Percentiles rank a stretch among this genome's conserved stretches.
phyloP scores from a whole-genome alignment of 2,329 filamentous ascomycete genomes.

The Blastomyces gilchristii region DNA sequence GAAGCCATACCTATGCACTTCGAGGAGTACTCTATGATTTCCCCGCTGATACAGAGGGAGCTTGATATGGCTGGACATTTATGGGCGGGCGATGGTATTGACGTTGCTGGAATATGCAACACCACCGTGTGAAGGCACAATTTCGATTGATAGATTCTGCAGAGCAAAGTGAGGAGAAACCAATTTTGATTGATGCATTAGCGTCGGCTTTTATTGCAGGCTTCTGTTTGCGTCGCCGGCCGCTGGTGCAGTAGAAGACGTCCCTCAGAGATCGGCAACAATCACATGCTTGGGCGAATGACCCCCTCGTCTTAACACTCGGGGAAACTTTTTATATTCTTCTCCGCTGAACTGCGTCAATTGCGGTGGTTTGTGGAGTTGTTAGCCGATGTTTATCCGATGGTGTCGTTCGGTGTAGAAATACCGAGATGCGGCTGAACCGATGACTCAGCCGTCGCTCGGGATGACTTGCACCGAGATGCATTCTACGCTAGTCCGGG shows the following conservation, averaged over 20 bases:
- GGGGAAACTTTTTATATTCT: too few species aligned
- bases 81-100: neutral
- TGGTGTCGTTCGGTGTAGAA: neutral
- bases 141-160: neutral
- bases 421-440: neutral
- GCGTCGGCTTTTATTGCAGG: neutral
- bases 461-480: neutral
- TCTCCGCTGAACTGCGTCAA: too few species aligned
- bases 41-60: too few species aligned
- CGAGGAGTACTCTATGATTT: too few species aligned
- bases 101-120: neutral
- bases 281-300: neutral
- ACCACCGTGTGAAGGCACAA: neutral
- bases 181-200: neutral
- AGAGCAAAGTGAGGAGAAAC: neutral
- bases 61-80: too few species aligned
- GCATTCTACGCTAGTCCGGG: neutral
- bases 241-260: neutral
- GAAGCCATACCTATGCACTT: too few species aligned
- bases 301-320: too few species aligned
- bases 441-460: neutral
- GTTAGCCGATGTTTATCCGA: too few species aligned
- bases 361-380: too few species aligned
- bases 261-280: neutral
- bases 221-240: neutral